Conservation (phyloP, 2,329 filamentous ascomycete genomes). For the Dichotomopilus funicola region DNA sequence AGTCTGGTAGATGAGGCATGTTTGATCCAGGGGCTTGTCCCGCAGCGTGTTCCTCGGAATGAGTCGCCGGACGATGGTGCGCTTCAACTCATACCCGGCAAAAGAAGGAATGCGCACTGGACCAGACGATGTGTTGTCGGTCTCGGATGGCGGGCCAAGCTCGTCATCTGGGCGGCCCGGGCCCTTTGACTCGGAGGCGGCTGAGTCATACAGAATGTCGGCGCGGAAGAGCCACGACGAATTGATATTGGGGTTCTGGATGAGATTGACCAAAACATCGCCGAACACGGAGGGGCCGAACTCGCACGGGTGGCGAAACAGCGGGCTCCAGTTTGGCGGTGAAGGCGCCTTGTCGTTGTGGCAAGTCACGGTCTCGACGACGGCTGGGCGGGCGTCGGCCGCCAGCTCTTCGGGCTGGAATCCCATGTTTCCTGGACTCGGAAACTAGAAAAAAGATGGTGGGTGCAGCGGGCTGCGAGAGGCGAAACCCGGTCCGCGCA, state of each 20-base stretch:
- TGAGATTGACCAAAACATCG: constrained; percentile 64
- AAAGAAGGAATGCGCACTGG: constrained; percentile 34
- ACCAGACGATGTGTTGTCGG: constrained; percentile 28
- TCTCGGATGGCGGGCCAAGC: neutral
- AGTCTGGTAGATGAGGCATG: constrained; percentile 62
- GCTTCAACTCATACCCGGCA: constrained; percentile 41
- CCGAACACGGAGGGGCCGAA: constrained; percentile 60
- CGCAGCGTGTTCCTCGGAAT: constrained; percentile 75
- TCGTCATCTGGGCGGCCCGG: too few relatives aligned
- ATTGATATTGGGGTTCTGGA: constrained; percentile 74
- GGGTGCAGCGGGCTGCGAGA: neutral
- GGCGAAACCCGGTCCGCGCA: neutral
- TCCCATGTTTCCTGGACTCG: constrained; percentile 24
- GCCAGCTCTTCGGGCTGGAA: constrained; percentile 32
- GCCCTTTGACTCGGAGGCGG: constrained; percentile 24
- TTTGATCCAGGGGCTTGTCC: constrained; percentile 72
- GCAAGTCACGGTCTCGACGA: constrained; percentile 28
- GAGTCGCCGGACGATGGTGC: constrained; percentile 66
- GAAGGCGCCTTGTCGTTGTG: constrained; percentile 9
- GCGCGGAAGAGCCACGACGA: constrained; percentile 72
- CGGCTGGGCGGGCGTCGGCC: constrained; percentile 27
- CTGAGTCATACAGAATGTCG: constrained; percentile 59
- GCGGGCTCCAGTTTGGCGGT: constrained; percentile 43
- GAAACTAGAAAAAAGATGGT: neutral
- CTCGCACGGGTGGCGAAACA: constrained; percentile 50